These are phyloP conservation scores for Corynascus novoguineensis DNA, from an alignment of 495 filamentous ascomycete genomes.

Conservation along the genomic window DNA sequence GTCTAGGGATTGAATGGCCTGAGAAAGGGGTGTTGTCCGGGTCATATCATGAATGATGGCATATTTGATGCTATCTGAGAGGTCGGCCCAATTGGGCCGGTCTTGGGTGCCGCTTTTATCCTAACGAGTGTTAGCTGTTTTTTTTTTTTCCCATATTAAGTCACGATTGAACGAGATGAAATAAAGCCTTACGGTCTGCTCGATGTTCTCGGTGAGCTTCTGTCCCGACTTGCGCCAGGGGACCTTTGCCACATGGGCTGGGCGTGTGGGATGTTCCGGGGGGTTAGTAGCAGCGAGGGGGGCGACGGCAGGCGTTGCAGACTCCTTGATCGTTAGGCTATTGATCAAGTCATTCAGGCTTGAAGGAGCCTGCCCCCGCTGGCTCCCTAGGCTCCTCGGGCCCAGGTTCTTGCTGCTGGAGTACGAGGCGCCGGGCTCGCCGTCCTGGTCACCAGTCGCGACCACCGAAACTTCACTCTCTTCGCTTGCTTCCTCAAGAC, in stretches of 20 bases:
- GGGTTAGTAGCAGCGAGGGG: background rate
- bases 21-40: constrained; percentile 3
- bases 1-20: background rate
- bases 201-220: background rate
- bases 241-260: background rate
- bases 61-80: constrained; percentile 17
- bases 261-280: background rate
- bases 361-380: background rate
- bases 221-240: background rate
- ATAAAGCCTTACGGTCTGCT: background rate
- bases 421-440: background rate
- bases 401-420: background rate
- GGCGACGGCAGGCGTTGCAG: background rate
- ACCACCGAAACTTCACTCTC: background rate
- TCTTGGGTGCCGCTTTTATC: background rate
- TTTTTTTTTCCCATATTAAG: background rate
- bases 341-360: background rate
- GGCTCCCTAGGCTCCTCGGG: background rate
- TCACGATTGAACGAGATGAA: background rate
- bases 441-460: background rate
- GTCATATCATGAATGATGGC: constrained; percentile 18
- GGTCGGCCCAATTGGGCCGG: constrained; percentile 13
- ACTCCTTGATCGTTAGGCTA: background rate
- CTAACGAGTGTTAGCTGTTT: background rate
- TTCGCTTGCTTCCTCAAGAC: background rate